These are phyloP conservation scores for Setomelanomma holmii DNA, from an alignment of 2,329 filamentous ascomycete genomes.

Conservation along the genomic window DNA sequence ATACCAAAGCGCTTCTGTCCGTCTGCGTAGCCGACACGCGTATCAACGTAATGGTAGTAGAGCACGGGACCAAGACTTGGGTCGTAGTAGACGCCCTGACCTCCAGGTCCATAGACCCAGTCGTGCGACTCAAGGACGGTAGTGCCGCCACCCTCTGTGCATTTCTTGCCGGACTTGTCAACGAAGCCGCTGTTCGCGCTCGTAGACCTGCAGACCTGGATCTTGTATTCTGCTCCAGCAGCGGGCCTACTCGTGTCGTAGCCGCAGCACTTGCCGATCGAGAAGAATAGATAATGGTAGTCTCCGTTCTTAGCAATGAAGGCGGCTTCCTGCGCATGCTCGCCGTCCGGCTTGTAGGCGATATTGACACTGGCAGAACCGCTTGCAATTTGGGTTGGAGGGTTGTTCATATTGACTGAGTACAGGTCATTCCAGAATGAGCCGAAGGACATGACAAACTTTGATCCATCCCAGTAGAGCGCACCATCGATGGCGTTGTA, in stretches of 20 bases:
- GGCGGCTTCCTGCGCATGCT: constrained; percentile 63
- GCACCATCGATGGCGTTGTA: constrained; percentile 63
- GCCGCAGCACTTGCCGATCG: constrained; percentile 67
- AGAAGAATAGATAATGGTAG: constrained; percentile 72
- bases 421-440: constrained; percentile 73
- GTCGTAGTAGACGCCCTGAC: constrained; percentile 66
- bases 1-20: constrained; percentile 60
- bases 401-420: constrained; percentile 59
- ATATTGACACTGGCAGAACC: constrained; percentile 55
- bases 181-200: constrained; percentile 62
- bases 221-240: constrained; percentile 68
- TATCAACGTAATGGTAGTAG: constrained; percentile 70
- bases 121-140: constrained; percentile 67
- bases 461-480: constrained; percentile 51
- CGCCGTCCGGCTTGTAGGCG: constrained; percentile 60
- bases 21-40: constrained; percentile 60
- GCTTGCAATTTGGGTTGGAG: constrained; percentile 39
- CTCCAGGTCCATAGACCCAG: constrained; percentile 69
- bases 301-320: constrained; percentile 63
- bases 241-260: constrained; percentile 62
- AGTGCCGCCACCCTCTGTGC: constrained; percentile 65
- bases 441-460: constrained; percentile 66
- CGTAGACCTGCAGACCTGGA: constrained; percentile 68
- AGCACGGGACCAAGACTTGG: constrained; percentile 59
- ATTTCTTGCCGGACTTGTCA: constrained; percentile 62